Evolutionary conservation across 345 rosid species (phyloP), one percentile per base, ranked within the genome.

Genomic region (Cardamine occulta): DNA sequence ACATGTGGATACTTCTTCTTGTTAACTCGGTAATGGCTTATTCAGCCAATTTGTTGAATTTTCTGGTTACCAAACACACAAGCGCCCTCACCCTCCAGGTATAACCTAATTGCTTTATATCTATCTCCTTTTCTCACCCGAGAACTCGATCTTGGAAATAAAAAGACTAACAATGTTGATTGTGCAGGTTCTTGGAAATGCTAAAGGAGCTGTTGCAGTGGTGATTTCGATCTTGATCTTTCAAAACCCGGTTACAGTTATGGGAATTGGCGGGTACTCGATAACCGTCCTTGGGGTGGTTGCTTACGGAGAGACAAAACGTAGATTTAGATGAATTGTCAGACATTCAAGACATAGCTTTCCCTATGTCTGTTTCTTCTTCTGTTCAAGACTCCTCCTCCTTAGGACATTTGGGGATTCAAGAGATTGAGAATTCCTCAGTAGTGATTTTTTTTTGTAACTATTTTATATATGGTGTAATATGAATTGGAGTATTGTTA

Each of bases 11-110:
- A 40, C 91, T 94, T 63, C 86, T 94, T 66, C 6, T 88, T 0
- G 29, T 89, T 66, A 94, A 94, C 81, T 90, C 98, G 1, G 78
- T 88, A n/a, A 75, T 91, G 85, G 97, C 98, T 21, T 91, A 94
- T 67, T 74, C 89, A 56, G 96, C 97, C 65, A 91, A 94, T 81
- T 82, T 94, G 84, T 60, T 88, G 55, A 94, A 94, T 78, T 91
- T 91, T 79, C 78, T 94, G 78, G 96, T 91, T 72, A 91, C 98
- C 1, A 90, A 88, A 82, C 91, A 91, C 81, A 95, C 99, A 32
- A 91, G 97, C 70, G 96, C 99, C 29, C 81, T 95, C 58, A 91
- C 99, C 0, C 97, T 94, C 81, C 98, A 91, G 96, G 96, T 91
- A 61, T 28, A 49, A 21, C 35, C 39, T 13, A 8, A 0, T 66